phyloP scores from a whole-genome alignment of 768 basidiomycete genomes.

The Strobilomyces confusus region DNA sequence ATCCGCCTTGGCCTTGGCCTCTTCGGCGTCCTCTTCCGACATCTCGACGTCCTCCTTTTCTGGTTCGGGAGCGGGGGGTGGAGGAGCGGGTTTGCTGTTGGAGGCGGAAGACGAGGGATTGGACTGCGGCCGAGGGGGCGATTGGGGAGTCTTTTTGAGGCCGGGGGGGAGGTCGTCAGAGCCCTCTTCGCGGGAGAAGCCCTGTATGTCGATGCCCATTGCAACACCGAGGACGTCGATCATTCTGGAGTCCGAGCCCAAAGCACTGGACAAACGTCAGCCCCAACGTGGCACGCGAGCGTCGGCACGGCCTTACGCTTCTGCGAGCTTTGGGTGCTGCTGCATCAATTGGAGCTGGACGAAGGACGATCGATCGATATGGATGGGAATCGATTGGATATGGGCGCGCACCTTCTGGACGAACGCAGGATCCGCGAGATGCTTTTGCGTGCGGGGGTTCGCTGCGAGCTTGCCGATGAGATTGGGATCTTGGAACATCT shows the following conservation, averaged over 20 bases:
- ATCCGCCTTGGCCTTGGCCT: conserved; percentile 68
- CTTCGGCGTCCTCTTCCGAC: conserved; percentile 61
- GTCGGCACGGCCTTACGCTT: conserved; percentile 37
- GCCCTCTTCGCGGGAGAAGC: conserved; percentile 78
- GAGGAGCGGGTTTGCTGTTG: conserved; percentile 33
- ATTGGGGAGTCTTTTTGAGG: conserved; percentile 30
- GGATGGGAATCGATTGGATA: background rate
- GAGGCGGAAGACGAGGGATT: conserved; percentile 44
- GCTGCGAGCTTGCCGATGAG: conserved; percentile 77
- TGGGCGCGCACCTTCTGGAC: conserved; percentile 51
- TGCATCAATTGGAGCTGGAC: conserved; percentile 61
- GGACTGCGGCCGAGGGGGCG: conserved; percentile 29
- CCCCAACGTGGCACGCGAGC: background rate
- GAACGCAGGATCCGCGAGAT: conserved; percentile 81
- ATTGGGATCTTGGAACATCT: conserved; percentile 81
- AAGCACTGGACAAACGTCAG: conserved; percentile 37
- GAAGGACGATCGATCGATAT: background rate
- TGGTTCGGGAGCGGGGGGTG: conserved; percentile 35
- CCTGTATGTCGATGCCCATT: conserved; percentile 92
- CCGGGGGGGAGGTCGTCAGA: conserved; percentile 76
- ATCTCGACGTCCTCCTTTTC: conserved; percentile 64
- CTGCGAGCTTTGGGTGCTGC: conserved; percentile 61
- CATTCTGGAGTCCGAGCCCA: conserved; percentile 81
- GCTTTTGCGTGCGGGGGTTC: conserved; percentile 82
- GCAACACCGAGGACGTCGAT: conserved; percentile 89